Evolutionary conservation across 768 basidiomycete species (phyloP).

Genomic region (Calocybe cyanea): DNA sequence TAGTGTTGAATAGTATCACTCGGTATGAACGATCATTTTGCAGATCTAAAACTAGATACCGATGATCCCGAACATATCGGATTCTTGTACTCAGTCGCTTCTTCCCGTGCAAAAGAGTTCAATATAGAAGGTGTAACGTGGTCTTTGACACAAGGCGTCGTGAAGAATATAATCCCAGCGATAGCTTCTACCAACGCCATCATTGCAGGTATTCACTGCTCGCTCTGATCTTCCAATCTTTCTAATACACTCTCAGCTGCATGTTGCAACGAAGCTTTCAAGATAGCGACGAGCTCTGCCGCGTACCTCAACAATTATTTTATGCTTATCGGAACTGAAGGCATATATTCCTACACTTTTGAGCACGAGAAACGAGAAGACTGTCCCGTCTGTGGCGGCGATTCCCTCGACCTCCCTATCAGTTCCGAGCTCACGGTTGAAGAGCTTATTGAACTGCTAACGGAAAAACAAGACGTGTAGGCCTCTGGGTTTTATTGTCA

Average conservation of each 20-base stretch:
- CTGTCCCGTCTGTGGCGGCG: conserved; percentile 97
- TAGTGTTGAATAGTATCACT: not conserved
- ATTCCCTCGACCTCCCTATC: conserved; percentile 71
- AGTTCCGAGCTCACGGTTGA: conserved; percentile 77
- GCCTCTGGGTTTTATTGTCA: conserved; percentile 22
- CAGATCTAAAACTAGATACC: conserved; percentile 95
- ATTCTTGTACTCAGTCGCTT: conserved; percentile 85
- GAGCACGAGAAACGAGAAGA: conserved; percentile 89
- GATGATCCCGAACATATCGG: conserved; percentile 96
- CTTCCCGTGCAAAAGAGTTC: conserved; percentile 84
- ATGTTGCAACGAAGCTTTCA: conserved; percentile 99
- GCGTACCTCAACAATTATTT: conserved; percentile 97
- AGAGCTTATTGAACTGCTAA: conserved; percentile 79
- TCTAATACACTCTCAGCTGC: conserved; percentile 79
- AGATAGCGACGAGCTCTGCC: conserved; percentile 93
- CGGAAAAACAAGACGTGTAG: conserved; percentile 88
- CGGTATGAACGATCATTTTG: conserved; percentile 2
- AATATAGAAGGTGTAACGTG: conserved; percentile 99
- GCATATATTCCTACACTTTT: conserved; percentile 96
- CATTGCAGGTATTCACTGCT: conserved; percentile 68
- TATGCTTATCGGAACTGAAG: conserved; percentile 96
- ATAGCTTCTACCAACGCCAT: conserved; percentile 99
- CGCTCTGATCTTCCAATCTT: conserved; percentile 6
- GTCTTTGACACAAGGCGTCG: conserved; percentile 96
- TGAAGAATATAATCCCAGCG: conserved; percentile 99